phyloP scores from a whole-genome alignment of 2,329 filamentous ascomycete genomes.

The Nigrospora osmanthi region DNA sequence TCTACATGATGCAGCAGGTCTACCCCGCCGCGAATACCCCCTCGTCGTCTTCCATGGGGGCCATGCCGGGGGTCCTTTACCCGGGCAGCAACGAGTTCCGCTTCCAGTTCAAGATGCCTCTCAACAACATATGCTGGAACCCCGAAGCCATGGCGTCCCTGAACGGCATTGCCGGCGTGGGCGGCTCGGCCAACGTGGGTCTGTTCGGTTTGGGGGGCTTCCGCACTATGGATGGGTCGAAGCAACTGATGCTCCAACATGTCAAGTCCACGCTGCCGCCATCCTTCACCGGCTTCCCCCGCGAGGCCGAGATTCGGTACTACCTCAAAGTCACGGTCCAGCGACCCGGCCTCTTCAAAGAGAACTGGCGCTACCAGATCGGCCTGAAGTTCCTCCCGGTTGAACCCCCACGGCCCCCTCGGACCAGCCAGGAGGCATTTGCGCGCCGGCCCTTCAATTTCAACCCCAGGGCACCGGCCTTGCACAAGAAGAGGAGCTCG shows the following conservation, averaged over 20 bases:
- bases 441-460: conserved; percentile 65
- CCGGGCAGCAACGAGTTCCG: conserved; percentile 68
- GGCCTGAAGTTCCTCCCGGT: conserved; percentile 87
- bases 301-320: conserved; percentile 84
- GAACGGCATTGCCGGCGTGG: conserved; percentile 44
- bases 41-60: conserved; percentile 29
- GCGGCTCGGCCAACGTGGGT: conserved; percentile 26
- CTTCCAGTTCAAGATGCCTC: conserved; percentile 69
- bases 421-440: conserved; percentile 70
- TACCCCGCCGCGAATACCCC: conserved; percentile 51
- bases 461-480: conserved; percentile 27
- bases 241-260: conserved; percentile 58
- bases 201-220: conserved; percentile 43
- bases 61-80: conserved; percentile 47
- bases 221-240: conserved; percentile 55
- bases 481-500: conserved; percentile 37
- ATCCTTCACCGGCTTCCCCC: conserved; percentile 78
- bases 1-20: conserved; percentile 46
- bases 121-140: conserved; percentile 66
- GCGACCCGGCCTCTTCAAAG: conserved; percentile 80
- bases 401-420: conserved; percentile 69
- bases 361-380: conserved; percentile 66
- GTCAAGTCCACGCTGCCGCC: conserved; percentile 83
- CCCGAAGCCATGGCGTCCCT: conserved; percentile 45
- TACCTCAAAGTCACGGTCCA: conserved; percentile 94